These are phyloP conservation scores for Plicaturopsis crispa DNA, from an alignment of 768 basidiomycete genomes.

Conservation along the genomic window DNA sequence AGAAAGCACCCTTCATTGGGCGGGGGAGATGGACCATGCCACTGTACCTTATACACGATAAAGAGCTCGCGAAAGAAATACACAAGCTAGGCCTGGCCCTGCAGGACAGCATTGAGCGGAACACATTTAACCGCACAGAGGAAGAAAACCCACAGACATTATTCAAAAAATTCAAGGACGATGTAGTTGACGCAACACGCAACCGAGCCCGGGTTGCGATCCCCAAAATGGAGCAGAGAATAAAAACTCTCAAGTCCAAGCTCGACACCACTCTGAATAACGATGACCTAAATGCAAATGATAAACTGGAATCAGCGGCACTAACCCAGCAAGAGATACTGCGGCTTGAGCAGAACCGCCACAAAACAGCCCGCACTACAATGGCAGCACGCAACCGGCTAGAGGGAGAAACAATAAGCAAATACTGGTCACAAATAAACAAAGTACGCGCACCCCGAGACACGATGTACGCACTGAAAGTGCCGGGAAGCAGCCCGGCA, in stretches of 20 bases:
- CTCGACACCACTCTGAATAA: neutral
- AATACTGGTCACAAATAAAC: constrained; percentile 13
- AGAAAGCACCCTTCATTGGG: constrained; percentile 3
- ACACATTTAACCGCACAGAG: neutral
- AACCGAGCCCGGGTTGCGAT: neutral
- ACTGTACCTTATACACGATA: neutral
- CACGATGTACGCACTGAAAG: constrained; percentile 9
- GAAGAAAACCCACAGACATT: neutral
- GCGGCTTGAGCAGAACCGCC: neutral
- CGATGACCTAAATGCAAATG: neutral
- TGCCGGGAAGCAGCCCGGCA: neutral
- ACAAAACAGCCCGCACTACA: constrained; percentile 1
- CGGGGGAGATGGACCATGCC: constrained; percentile 6
- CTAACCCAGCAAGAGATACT: constrained; percentile 5
- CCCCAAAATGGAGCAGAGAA: constrained; percentile 1
- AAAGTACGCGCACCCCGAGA: constrained; percentile 10
- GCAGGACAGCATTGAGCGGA: neutral
- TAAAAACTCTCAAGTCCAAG: neutral
- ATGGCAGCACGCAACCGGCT: constrained; percentile 7
- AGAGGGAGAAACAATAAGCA: constrained; percentile 11
- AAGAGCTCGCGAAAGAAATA: neutral
- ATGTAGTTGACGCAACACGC: neutral
- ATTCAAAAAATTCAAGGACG: constrained; percentile 1
- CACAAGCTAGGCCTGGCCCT: neutral
- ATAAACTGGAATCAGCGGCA: neutral